These are phyloP conservation scores for Diaporthe citrichinensis DNA, from an alignment of 2,329 filamentous ascomycete species.

Conservation along the genomic window DNA sequence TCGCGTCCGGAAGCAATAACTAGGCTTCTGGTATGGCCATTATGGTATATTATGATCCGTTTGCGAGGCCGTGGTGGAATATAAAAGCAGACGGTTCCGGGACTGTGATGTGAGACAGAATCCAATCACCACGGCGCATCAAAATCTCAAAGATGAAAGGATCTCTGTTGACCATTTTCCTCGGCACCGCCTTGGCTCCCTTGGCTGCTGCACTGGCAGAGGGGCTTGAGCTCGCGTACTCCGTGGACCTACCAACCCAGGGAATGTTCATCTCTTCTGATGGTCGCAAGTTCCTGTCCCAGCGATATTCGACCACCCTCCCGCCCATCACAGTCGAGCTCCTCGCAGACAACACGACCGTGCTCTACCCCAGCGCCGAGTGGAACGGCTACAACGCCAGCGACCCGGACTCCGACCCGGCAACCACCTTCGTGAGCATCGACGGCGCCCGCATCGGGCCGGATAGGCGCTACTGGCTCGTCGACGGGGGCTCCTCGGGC, in stretches of 20 bases:
- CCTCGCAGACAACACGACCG: constrained; percentile 42
- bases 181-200: not conserved
- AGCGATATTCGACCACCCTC: constrained; percentile 21
- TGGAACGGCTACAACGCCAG: constrained; percentile 50
- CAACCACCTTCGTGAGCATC: constrained; percentile 46
- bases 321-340: constrained; percentile 28
- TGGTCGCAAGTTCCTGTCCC: constrained; percentile 22
- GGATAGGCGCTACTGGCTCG: constrained; percentile 50
- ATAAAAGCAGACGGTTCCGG: not conserved
- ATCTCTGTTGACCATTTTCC: not conserved
- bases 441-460: constrained; percentile 51
- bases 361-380: constrained; percentile 48
- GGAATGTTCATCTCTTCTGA: constrained; percentile 12
- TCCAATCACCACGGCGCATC: not conserved
- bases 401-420: constrained; percentile 44
- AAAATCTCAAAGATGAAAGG: not conserved
- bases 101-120: too few species aligned
- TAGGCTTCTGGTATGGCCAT: not conserved
- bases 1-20: not conserved
- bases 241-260: not conserved
- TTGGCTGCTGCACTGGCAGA: not conserved
- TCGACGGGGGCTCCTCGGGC: constrained; percentile 49
- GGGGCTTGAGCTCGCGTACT: constrained; percentile 20
- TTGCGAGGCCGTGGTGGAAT: too few species aligned
- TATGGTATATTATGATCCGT: not conserved